Evolutionary conservation across 352 stramenopile genomes (phyloP).

Genomic region (Phytophthora citricola): DNA sequence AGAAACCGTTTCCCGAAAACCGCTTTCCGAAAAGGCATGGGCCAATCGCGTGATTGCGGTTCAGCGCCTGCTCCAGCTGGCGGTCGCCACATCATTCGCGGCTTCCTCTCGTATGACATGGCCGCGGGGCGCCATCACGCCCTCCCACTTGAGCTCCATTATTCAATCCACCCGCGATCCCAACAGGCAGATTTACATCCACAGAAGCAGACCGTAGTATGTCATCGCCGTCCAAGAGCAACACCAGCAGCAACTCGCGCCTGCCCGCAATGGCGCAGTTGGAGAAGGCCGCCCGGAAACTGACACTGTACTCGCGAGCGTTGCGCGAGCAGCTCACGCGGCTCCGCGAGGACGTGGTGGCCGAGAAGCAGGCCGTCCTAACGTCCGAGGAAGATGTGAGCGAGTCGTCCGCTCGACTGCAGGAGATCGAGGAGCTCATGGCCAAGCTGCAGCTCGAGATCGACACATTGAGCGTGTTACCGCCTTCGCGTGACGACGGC

Average conservation of each 20-base stretch:
- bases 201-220: conserved; percentile 18
- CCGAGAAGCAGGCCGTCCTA: conserved; percentile 46
- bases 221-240: conserved; percentile 38
- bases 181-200: not conserved
- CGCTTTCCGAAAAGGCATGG: conserved; percentile 29
- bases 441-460: conserved; percentile 59
- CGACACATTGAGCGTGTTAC: conserved; percentile 33
- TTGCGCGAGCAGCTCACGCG: conserved; percentile 50
- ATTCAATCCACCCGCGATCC: conserved; percentile 21
- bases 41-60: conserved; percentile 30
- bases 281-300: conserved; percentile 54
- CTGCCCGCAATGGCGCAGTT: conserved; percentile 40
- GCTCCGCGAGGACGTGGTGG: conserved; percentile 42
- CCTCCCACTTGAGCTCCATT: conserved; percentile 26
- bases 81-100: conserved; percentile 40
- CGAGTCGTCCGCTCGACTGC: conserved; percentile 55
- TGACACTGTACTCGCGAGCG: conserved; percentile 54
- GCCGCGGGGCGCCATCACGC: not conserved
- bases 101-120: conserved; percentile 16
- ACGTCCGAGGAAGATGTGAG: conserved; percentile 61
- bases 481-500: conserved; percentile 33
- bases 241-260: conserved; percentile 20
- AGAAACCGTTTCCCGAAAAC: conserved; percentile 26
- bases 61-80: conserved; percentile 18
- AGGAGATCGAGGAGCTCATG: conserved; percentile 74